Evolutionary conservation across 495 filamentous ascomycete species (phyloP), one percentile per base, ranked within the genome.

Genomic region (Aspergillus bridgeri): DNA sequence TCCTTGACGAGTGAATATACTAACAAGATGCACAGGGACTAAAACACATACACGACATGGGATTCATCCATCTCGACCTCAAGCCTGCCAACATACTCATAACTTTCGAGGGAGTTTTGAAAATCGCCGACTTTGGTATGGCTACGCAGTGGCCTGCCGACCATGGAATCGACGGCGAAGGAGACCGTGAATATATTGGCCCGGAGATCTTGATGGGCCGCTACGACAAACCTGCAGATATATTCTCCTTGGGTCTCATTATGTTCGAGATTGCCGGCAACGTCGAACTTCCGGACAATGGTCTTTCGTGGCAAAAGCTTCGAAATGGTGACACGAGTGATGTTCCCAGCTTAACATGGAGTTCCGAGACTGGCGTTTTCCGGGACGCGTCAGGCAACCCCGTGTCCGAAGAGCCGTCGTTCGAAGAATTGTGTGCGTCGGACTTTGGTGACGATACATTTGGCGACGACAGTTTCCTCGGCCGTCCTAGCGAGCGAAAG

Each of bases 81-180:
- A 98, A 98, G 69, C 94, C 94, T 13, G 93, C 93, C 27, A 98
- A 98, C 61, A 81, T 98, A 57, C 77, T 98, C 61, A 89, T 98
- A 55, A 88, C 89, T 8, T 92, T 89, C 68, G 91, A 96, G 69
- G 95, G 94, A 23, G 84, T 87, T 20, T 75, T 98, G 43, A 98
- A 98, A 72, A 95, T 98, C 64, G 93, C 85, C 46, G 94, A 98
- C 73, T 98, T 98, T 69, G 94, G 94, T 43, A 85, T 98, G 81
- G 92, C 94, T 44, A 83, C 85, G n/a, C 62, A 73, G 17, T 90
- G 87, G 85, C 92, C 93, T 2, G 88, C 86, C 6, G 80, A 86
- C 51, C 74, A 81, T 22, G 84, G 84, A 22, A 86, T 95, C 42
- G 94, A 98, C 54, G 85, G 89, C 27, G 94, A 98, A 73, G 94